A percentile compares a stretch with the other conserved stretches of the same genome.
Conservation (phyloP, 2,329 filamentous ascomycete species). For the Sclerotinia minor region DNA sequence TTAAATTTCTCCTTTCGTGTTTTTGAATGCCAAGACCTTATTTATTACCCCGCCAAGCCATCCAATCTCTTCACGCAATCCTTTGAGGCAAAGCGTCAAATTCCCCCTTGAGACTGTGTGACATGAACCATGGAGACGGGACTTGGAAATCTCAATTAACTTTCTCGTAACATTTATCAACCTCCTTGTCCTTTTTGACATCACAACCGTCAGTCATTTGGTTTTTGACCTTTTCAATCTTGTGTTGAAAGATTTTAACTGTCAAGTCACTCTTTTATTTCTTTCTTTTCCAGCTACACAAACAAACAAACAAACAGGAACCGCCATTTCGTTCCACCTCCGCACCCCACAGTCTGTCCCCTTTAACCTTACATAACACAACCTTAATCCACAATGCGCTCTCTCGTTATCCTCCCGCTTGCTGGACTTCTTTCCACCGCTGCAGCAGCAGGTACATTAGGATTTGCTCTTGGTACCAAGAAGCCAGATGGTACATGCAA, state of each 20-base stretch:
- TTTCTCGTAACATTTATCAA: conserved; percentile 12
- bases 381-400: conserved; percentile 23
- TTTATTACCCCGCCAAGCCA: conserved; percentile 21
- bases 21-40: conserved; percentile 12
- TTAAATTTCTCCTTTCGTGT: conserved; percentile 1
- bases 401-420: conserved; percentile 38
- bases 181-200: conserved; percentile 3
- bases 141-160: neutral
- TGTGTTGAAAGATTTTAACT: neutral
- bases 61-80: conserved; percentile 15
- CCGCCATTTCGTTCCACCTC: conserved; percentile 14
- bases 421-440: conserved; percentile 48
- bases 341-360: conserved; percentile 6
- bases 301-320: neutral
- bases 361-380: conserved; percentile 20
- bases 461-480: conserved; percentile 67
- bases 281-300: neutral
- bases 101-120: conserved; percentile 12
- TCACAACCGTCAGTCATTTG: conserved; percentile 10
- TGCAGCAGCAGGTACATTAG: conserved; percentile 55
- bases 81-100: conserved; percentile 10
- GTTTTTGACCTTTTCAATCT: neutral
- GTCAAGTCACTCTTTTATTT: neutral
- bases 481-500: conserved; percentile 63
- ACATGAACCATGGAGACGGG: neutral